These are phyloP conservation scores for Calonectria hawksworthii DNA, from an alignment of 2,329 filamentous ascomycete genomes.

Conservation along the genomic window DNA sequence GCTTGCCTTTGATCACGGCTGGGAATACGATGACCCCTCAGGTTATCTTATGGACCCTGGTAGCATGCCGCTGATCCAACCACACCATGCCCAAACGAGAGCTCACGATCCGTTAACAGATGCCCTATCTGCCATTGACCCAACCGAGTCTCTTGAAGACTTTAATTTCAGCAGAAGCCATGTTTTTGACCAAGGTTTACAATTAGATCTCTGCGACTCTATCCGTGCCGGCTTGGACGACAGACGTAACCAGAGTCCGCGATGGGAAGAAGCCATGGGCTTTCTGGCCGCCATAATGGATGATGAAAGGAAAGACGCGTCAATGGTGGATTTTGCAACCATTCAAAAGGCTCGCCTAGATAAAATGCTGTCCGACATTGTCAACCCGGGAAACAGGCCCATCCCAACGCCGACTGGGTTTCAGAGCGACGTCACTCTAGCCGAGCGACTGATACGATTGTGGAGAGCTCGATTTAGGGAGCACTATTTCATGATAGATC, in stretches of 20 bases:
- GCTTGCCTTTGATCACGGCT: slow-evolving; percentile 24
- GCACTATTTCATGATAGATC: slow-evolving; percentile 61
- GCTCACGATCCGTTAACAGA: slow-evolving; percentile 36
- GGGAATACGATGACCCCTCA: slow-evolving; percentile 31
- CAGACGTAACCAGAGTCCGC: slow-evolving; percentile 48
- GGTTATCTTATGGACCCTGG: slow-evolving; percentile 33
- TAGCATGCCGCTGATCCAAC: slow-evolving; percentile 30
- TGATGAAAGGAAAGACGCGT: slow-evolving; percentile 53
- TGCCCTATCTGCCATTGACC: slow-evolving; percentile 30
- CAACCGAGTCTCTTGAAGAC: slow-evolving; percentile 18
- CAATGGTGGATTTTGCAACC: slow-evolving; percentile 54
- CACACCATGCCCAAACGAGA: neutral
- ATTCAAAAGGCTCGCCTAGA: slow-evolving; percentile 57
- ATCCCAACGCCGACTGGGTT: slow-evolving; percentile 47
- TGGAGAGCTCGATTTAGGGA: slow-evolving; percentile 62
- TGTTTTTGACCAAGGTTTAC: slow-evolving; percentile 34
- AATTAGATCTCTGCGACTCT: slow-evolving; percentile 58
- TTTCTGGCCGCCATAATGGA: slow-evolving; percentile 56
- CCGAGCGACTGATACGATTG: slow-evolving; percentile 55
- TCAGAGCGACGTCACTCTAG: slow-evolving; percentile 52
- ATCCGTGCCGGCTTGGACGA: slow-evolving; percentile 54
- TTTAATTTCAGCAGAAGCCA: neutral
- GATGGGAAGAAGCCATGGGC: slow-evolving; percentile 52
- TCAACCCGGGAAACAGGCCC: slow-evolving; percentile 48
- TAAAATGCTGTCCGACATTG: slow-evolving; percentile 60